Percentiles rank a stretch among this genome's conserved stretches.
These are phyloP conservation scores for Rhytidiadelphus loreus DNA, from an alignment of 225 moss, liverwort and hornwort species.

Conservation along the genomic window DNA sequence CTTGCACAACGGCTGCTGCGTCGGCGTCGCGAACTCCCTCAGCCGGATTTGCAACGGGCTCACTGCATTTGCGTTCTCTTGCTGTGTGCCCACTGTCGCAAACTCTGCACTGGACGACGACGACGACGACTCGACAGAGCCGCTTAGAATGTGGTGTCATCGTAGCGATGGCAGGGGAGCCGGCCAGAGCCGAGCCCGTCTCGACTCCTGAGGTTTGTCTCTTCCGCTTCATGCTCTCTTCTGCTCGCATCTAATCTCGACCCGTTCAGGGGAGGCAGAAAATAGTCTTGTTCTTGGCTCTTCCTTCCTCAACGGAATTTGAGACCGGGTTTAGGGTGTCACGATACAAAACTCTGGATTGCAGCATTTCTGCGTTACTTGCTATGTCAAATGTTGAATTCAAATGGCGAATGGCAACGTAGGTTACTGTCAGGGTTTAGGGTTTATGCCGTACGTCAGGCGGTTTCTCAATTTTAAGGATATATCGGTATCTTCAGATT, in stretches of 20 bases:
- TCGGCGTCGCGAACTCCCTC: not conserved
- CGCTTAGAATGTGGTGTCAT: not conserved
- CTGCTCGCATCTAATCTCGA: not conserved
- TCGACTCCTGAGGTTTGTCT: slow-evolving; percentile 26
- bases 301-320: not conserved
- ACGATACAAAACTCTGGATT: not conserved
- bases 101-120: not conserved
- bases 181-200: slow-evolving; percentile 36
- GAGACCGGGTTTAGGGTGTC: not conserved
- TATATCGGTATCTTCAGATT: not conserved
- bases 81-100: not conserved
- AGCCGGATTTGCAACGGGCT: not conserved
- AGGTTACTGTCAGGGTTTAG: not conserved
- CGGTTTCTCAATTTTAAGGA: not conserved
- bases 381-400: not conserved
- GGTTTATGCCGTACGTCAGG: not conserved
- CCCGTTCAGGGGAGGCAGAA: not conserved
- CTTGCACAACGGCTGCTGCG: not conserved
- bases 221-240: not conserved
- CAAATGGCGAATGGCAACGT: not conserved
- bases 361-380: not conserved
- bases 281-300: not conserved
- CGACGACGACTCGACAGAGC: not conserved
- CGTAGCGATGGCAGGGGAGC: slow-evolving; percentile 19
- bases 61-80: not conserved